These are phyloP conservation scores for Cryphonectria nitschkei DNA, from an alignment of 2,329 filamentous ascomycete genomes.

Conservation along the genomic window DNA sequence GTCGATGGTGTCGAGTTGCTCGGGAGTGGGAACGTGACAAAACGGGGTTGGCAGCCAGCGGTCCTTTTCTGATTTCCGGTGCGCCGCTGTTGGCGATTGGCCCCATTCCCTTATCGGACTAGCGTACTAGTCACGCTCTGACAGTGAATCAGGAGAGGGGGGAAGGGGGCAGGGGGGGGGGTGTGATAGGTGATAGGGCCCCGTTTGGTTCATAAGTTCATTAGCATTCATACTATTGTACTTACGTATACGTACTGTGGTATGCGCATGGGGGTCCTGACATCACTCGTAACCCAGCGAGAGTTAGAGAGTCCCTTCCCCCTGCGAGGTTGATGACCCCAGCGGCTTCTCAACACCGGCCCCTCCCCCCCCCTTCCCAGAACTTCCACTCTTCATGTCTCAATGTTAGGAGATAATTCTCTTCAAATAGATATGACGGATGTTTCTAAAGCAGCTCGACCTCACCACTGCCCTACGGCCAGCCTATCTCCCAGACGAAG, in stretches of 20 bases:
- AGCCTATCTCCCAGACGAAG: conserved; percentile 89
- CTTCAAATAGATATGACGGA: conserved; percentile 65
- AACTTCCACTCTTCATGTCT: not conserved
- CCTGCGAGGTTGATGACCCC: not conserved
- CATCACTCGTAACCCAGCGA: conserved; percentile 16
- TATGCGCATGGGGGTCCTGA: conserved; percentile 20
- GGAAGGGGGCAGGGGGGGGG: no score
- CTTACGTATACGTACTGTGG: no score
- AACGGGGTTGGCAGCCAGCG: not conserved
- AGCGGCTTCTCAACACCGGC: not conserved
- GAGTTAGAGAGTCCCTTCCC: not conserved
- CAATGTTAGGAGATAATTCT: conserved; percentile 32
- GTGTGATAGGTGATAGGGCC: not conserved
- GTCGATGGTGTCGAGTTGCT: conserved; percentile 1
- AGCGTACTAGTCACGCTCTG: not conserved
- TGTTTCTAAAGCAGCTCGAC: conserved; percentile 96
- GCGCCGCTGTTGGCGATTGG: not conserved
- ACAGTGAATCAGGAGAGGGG: not conserved
- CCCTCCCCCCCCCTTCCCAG: conserved; percentile 3
- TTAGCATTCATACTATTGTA: conserved; percentile 4
- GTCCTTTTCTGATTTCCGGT: not conserved
- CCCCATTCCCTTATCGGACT: not conserved
- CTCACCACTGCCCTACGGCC: conserved; percentile 95
- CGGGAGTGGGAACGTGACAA: not conserved
- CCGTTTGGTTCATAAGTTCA: conserved; percentile 18